These are phyloP conservation scores for Pseudognaphalium luteoalbum DNA, from an alignment of 129 eudicot species.

Conservation along the genomic window DNA sequence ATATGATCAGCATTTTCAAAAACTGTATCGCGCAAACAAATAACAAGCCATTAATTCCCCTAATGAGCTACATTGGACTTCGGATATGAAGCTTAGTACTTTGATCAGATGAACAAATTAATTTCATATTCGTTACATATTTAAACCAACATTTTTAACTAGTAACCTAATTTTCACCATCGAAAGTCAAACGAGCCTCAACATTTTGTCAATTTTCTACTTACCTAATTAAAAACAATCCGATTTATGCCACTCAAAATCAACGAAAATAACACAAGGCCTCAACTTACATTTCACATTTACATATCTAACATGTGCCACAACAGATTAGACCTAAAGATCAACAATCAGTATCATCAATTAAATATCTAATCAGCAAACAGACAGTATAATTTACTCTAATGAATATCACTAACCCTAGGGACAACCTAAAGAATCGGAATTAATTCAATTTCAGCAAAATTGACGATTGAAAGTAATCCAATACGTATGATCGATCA, in stretches of 20 bases:
- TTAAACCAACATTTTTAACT: too few species aligned
- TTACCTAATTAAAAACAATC: neutral
- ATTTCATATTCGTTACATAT: neutral
- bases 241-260: neutral
- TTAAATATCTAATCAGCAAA: neutral
- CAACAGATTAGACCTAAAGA: constrained; percentile 18
- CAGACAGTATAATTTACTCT: neutral
- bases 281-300: constrained; percentile 18
- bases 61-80: neutral
- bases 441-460: constrained; percentile 14
- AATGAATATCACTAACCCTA: neutral
- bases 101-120: neutral
- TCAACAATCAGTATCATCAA: neutral
- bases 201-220: too few species aligned
- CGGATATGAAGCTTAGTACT: neutral
- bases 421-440: neutral
- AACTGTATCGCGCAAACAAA: neutral
- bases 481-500: constrained; percentile 20
- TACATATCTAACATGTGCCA: constrained; percentile 1
- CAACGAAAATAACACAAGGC: constrained; percentile 3
- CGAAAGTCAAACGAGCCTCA: too few species aligned
- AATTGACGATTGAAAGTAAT: constrained; percentile 20
- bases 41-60: neutral
- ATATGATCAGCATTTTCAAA: neutral
- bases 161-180: too few species aligned